Evolutionary conservation across 305 asterid genomes (phyloP).

Genomic region (Rubia peregrina): DNA sequence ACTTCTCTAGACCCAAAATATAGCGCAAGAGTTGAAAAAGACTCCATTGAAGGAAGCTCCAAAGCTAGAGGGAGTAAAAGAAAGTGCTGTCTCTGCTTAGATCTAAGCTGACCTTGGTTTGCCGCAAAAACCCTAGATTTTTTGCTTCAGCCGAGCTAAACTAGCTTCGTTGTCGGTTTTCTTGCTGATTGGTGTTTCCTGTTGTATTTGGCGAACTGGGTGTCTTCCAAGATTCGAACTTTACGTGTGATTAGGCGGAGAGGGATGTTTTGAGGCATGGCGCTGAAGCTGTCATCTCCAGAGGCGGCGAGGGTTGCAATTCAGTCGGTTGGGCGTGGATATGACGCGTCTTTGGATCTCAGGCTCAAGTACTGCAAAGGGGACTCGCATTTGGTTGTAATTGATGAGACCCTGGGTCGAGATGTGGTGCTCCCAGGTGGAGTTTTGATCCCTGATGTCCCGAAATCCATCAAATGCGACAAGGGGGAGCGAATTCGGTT

Average conservation of each 20-base stretch:
- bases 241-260: constrained; percentile 9
- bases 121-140: constrained; percentile 10
- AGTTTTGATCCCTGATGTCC: constrained; percentile 51
- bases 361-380: constrained; percentile 92
- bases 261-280: constrained; percentile 48
- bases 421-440: constrained; percentile 90
- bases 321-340: constrained; percentile 83
- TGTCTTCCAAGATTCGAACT: background rate
- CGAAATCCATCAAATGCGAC: constrained; percentile 82
- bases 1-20: background rate
- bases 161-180: background rate
- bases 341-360: constrained; percentile 73
- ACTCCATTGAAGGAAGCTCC: background rate
- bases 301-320: constrained; percentile 87
- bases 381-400: constrained; percentile 61
- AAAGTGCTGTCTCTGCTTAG: constrained; percentile 12
- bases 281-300: constrained; percentile 70
- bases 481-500: constrained; percentile 91
- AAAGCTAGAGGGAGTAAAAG: background rate
- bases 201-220: background rate
- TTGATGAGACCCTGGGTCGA: constrained; percentile 65
- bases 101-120: constrained; percentile 24
- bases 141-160: background rate
- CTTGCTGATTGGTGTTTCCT: background rate
- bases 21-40: background rate